phyloP scores from a whole-genome alignment of 805 yeast genomes.

The Kregervanrija pseudodelftensis region DNA sequence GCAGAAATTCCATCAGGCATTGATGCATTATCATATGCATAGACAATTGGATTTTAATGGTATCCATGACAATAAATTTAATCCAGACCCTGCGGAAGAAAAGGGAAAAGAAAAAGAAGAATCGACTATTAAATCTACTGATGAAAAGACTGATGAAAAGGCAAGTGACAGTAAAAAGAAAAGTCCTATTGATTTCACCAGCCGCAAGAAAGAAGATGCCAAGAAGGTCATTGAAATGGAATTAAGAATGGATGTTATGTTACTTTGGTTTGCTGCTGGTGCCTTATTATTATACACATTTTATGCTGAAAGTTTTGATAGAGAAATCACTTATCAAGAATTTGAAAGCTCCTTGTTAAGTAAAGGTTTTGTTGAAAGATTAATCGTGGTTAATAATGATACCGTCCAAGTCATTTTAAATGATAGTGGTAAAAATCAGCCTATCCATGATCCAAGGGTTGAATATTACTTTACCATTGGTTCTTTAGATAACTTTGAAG shows the following conservation, averaged over 20 bases:
- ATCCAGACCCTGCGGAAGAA: slow-evolving; percentile 13
- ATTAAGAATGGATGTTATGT: slow-evolving; percentile 12
- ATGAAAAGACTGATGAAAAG: slow-evolving; percentile 1
- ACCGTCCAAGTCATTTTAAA: slow-evolving; percentile 64
- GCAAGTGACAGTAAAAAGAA: slow-evolving; percentile 1
- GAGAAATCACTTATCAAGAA: slow-evolving; percentile 50
- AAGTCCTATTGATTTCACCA: slow-evolving; percentile 5
- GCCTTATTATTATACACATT: slow-evolving; percentile 15
- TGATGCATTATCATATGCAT: slow-evolving; percentile 24
- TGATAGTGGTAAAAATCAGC: slow-evolving; percentile 30
- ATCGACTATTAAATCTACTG: not conserved
- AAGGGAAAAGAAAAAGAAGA: not conserved
- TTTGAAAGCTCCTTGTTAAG: slow-evolving; percentile 75
- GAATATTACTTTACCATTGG: slow-evolving; percentile 71
- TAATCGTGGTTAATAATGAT: slow-evolving; percentile 66
- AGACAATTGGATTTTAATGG: slow-evolving; percentile 20
- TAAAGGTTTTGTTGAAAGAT: slow-evolving; percentile 67
- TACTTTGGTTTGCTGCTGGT: slow-evolving; percentile 17
- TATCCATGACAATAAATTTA: slow-evolving; percentile 17
- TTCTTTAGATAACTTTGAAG: slow-evolving; percentile 78
- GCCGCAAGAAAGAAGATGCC: slow-evolving; percentile 6
- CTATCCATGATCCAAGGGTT: slow-evolving; percentile 20
- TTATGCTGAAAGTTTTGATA: slow-evolving; percentile 17
- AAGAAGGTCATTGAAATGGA: slow-evolving; percentile 13
- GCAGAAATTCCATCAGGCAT: slow-evolving; percentile 23